These are phyloP conservation scores for Aspergillus sp. DNA, from an alignment of 2,329 filamentous ascomycete species.

Conservation along the genomic window DNA sequence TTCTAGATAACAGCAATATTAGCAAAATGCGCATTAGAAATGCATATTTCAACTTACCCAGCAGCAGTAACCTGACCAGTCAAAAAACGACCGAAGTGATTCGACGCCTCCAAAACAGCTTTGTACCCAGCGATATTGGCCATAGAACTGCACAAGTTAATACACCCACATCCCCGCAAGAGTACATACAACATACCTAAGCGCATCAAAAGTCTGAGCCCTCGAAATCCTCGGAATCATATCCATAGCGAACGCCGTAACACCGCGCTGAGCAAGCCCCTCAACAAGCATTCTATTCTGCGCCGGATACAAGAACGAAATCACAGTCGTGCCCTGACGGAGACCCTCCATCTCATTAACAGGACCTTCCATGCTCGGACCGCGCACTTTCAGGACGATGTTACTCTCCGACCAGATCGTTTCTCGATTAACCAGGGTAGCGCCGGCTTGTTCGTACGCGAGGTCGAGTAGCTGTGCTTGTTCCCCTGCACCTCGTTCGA, in stretches of 20 bases:
- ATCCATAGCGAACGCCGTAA: slow-evolving; percentile 85
- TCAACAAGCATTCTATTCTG: slow-evolving; percentile 75
- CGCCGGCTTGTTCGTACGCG: slow-evolving; percentile 73
- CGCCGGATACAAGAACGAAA: slow-evolving; percentile 77
- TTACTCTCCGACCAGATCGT: slow-evolving; percentile 71
- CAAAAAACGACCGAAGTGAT: slow-evolving; percentile 81
- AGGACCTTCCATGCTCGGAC: slow-evolving; percentile 56
- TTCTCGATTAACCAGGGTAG: slow-evolving; percentile 65
- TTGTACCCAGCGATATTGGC: slow-evolving; percentile 94
- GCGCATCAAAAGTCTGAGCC: slow-evolving; percentile 80
- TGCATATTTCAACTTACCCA: slow-evolving; percentile 44
- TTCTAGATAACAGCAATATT: slow-evolving; percentile 9
- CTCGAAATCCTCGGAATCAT: slow-evolving; percentile 86
- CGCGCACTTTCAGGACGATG: slow-evolving; percentile 79
- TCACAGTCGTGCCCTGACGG: slow-evolving; percentile 65
- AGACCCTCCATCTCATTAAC: slow-evolving; percentile 63
- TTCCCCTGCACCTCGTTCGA: slow-evolving; percentile 75
- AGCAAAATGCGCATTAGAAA: too few relatives aligned
- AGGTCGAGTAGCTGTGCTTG: slow-evolving; percentile 73
- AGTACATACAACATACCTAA: slow-evolving; percentile 39
- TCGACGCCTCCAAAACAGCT: slow-evolving; percentile 82
- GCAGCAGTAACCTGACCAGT: slow-evolving; percentile 88
- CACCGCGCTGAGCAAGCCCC: slow-evolving; percentile 63
- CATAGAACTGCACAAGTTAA: slow-evolving; percentile 64
- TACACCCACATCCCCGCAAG: background rate